Base-by-base conservation (phyloP, 371 early-diverging fungal genomes). In the Mortierella polycephala region DNA sequence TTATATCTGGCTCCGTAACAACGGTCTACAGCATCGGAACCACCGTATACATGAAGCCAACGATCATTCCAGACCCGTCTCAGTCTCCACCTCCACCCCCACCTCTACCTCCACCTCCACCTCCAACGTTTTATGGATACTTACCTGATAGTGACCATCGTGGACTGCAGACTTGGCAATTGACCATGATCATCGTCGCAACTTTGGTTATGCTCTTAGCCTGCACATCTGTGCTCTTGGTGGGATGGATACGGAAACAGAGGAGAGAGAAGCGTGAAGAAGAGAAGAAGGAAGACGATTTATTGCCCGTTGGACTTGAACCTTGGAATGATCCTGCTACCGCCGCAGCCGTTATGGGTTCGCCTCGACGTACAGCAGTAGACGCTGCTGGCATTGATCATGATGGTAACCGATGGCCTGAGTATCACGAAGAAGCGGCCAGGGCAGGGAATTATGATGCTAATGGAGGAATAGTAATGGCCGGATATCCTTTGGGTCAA, bases 11-110 rank as follows among this genome's bases (percentile, higher is more conserved):
- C 3, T 39, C 64, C 7, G 16, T 57, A 14, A 68, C 68, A 9
- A 74, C 65, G 6, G 11, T 68, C 20, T 68, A 57, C 37, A 37
- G 16, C 10, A 60, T 45, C n/a, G 20, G 42, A n/a, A 57, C 50
- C 13, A 57, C 61, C 20, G 51, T 61, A 0, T 49, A 56, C 7
- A 12, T 42, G 0, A 20, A 14, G 10, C 69, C 74, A 1, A 74
- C 74, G 12, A 11, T 55, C 37, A 69, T 74, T n/a, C 74, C 45
- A 14, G 69, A 74, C 42, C 68, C 74, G 2, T 23, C 12, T n/a
- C 69, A 68, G 50, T 59, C 58, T 0, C 69, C 49, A 0, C 68
- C 74, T 3, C 56, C 59, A 0, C 30, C 46, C 2, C 20, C 42
- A 45, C 10, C 64, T 9, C 12, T 8, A 18, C 30, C 30, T 30